phyloP scores from a whole-genome alignment of 495 filamentous ascomycete species.

The Bathelium albidoporum region DNA sequence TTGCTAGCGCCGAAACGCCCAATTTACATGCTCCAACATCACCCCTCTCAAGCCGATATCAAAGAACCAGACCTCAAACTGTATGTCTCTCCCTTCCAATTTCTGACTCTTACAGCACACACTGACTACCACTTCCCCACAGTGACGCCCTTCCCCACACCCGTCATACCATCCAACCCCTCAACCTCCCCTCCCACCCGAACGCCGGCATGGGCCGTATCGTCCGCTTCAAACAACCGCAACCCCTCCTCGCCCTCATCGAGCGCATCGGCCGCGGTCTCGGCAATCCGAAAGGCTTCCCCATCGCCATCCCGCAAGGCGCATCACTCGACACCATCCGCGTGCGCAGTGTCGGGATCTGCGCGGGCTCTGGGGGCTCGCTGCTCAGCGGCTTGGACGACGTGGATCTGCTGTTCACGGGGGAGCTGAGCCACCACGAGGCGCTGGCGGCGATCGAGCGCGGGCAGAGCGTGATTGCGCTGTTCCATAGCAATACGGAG shows the following conservation, averaged over 20 bases:
- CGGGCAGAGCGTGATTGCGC: conserved; percentile 72
- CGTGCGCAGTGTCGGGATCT: conserved; percentile 58
- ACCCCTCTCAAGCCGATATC: conserved; percentile 24
- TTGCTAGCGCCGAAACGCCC: conserved; percentile 17
- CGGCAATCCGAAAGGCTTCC: conserved; percentile 55
- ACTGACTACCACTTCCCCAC: not conserved
- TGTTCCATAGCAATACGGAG: conserved; percentile 90
- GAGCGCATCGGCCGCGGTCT: conserved; percentile 48
- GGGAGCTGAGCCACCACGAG: conserved; percentile 88
- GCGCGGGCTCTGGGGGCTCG: conserved; percentile 72
- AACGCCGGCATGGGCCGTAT: conserved; percentile 69
- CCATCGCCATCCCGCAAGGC: conserved; percentile 57
- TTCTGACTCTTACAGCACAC: not conserved
- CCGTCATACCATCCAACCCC: not conserved
- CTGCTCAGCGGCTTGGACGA: conserved; percentile 52
- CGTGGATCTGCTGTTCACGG: conserved; percentile 73
- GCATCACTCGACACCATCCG: conserved; percentile 40
- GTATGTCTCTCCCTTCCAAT: conserved; percentile 7
- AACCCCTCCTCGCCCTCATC: conserved; percentile 51
- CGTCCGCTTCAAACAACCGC: conserved; percentile 49
- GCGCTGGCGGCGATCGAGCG: conserved; percentile 74
- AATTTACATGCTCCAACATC: conserved; percentile 31
- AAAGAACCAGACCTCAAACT: conserved; percentile 23
- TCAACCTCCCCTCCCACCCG: conserved; percentile 44
- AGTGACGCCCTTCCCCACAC: conserved; percentile 1